Percentiles rank a stretch among this genome's conserved stretches.
Conservation (phyloP, 805 yeast genomes). For the Saccharomycopsis schoenii region DNA sequence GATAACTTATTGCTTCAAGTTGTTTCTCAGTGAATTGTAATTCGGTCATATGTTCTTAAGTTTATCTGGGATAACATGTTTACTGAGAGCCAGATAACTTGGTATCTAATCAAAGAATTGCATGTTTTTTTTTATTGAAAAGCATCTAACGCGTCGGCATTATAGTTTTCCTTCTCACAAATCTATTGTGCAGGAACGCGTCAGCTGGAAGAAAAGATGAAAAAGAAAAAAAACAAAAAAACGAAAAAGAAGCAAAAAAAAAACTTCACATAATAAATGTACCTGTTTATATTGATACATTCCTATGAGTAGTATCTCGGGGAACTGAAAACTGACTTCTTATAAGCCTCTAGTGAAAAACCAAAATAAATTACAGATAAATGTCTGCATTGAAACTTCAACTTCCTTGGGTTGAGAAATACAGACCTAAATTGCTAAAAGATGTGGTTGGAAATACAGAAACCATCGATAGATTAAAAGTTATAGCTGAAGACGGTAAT, state of each 20-base stretch:
- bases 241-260: background rate
- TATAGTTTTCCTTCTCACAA: background rate
- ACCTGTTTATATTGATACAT: too few relatives aligned
- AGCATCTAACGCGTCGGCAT: background rate
- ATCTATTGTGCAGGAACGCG: background rate
- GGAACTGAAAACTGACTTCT: too few relatives aligned
- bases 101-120: too few relatives aligned
- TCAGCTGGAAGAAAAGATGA: background rate
- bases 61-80: too few relatives aligned
- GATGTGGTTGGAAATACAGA: slow-evolving; percentile 94
- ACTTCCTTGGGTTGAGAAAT: slow-evolving; percentile 80
- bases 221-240: background rate
- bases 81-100: too few relatives aligned
- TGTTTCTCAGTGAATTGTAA: background rate
- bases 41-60: background rate
- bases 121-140: too few relatives aligned
- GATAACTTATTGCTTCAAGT: background rate
- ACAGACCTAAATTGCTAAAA: slow-evolving; percentile 66
- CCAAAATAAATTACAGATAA: too few relatives aligned
- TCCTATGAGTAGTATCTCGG: too few relatives aligned
- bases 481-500: slow-evolving; percentile 87
- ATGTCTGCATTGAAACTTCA: slow-evolving; percentile 19
- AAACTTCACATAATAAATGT: background rate
- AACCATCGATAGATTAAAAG: slow-evolving; percentile 71
- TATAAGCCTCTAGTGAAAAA: too few relatives aligned